Conservation (phyloP, 345 rosid genomes). For the Euphorbia tirucalli region DNA sequence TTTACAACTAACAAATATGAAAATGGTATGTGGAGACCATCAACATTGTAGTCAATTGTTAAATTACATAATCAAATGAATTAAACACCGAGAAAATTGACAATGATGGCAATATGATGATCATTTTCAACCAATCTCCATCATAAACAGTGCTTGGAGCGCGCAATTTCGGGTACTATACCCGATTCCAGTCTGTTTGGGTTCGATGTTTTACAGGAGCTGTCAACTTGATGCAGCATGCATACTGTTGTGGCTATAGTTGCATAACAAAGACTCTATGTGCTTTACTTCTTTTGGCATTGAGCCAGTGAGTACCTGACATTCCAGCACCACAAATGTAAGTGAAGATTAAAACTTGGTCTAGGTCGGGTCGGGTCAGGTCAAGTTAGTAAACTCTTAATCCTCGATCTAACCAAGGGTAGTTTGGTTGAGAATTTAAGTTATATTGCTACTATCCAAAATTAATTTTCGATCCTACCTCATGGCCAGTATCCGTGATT, state of each 20-base stretch:
- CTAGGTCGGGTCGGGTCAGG: too few species aligned
- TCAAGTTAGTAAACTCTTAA: too few species aligned
- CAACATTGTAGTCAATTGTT: too few species aligned
- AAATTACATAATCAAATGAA: background rate
- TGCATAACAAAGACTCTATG: conserved; percentile 64
- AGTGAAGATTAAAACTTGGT: background rate
- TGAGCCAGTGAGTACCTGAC: conserved; percentile 88
- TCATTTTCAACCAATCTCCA: background rate
- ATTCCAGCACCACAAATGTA: conserved; percentile 8
- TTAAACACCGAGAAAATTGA: background rate
- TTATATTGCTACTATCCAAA: too few species aligned
- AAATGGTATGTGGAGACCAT: too few species aligned
- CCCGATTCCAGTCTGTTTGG: background rate
- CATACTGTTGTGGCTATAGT: conserved; percentile 33
- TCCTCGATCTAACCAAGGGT: too few species aligned
- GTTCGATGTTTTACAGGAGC: background rate
- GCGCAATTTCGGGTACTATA: background rate
- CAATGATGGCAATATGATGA: background rate
- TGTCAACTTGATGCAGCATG: conserved; percentile 25
- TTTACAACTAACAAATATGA: too few species aligned
- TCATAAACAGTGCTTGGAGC: background rate
- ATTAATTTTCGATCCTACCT: conserved; percentile 40
- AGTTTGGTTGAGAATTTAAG: too few species aligned
- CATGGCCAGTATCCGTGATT: conserved; percentile 84
- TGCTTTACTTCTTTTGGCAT: conserved; percentile 91